These are phyloP conservation scores for Lagenaria siceraria DNA, from an alignment of 306 rosid genomes.

Conservation along the genomic window DNA sequence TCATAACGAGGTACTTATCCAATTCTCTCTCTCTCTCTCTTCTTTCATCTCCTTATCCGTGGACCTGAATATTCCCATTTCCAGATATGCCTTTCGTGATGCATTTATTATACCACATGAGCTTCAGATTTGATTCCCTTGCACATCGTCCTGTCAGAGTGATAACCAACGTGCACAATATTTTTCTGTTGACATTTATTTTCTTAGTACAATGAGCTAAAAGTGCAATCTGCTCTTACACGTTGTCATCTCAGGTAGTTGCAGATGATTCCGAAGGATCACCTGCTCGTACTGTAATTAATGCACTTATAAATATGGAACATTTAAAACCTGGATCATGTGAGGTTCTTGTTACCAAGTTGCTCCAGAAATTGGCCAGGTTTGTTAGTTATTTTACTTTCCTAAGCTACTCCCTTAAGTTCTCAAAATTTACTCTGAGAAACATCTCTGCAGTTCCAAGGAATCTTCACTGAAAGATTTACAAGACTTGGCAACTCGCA, in stretches of 20 bases:
- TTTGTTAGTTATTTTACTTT: slow-evolving; percentile 1
- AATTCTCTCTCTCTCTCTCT: neutral
- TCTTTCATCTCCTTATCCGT: neutral
- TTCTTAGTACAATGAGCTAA: neutral
- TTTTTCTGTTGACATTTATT: neutral
- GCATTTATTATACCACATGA: neutral
- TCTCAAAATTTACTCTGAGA: neutral
- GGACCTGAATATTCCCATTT: neutral
- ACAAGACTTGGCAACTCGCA: slow-evolving; percentile 50
- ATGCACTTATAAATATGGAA: slow-evolving; percentile 69
- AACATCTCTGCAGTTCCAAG: slow-evolving; percentile 46
- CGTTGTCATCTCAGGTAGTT: slow-evolving; percentile 29
- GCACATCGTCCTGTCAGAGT: neutral
- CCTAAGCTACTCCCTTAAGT: neutral
- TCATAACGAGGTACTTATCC: neutral
- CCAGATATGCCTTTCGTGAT: neutral
- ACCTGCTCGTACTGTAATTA: slow-evolving; percentile 31
- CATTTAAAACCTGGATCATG: slow-evolving; percentile 60
- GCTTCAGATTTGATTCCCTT: neutral
- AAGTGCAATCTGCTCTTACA: neutral
- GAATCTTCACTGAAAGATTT: slow-evolving; percentile 72
- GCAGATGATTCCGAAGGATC: slow-evolving; percentile 68
- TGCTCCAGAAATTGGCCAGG: slow-evolving; percentile 87
- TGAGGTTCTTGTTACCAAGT: slow-evolving; percentile 53
- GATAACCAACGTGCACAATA: neutral